Conservation (phyloP, 805 yeast genomes). For the Yarrowia yakushimensis region DNA sequence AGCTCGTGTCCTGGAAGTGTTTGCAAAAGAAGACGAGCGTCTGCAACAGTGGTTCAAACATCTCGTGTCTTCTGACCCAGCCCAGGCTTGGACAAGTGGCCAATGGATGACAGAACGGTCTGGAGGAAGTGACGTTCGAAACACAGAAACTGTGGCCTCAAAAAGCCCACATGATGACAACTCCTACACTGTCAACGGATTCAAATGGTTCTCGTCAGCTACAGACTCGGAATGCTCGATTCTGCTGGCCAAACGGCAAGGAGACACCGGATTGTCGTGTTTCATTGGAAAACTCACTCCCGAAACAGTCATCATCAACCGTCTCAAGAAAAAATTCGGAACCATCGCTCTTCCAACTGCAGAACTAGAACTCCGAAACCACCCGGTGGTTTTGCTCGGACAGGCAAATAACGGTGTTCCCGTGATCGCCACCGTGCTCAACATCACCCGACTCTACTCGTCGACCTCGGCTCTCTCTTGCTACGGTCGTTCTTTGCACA, state of each 20-base stretch:
- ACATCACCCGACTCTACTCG: slow-evolving; percentile 34
- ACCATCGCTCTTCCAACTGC: slow-evolving; percentile 38
- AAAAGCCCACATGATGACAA: no score
- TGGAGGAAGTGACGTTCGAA: slow-evolving; percentile 37
- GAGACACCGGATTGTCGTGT: slow-evolving; percentile 33
- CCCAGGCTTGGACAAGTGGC: slow-evolving; percentile 37
- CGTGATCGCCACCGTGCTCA: slow-evolving; percentile 35
- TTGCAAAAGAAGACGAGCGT: slow-evolving; percentile 12
- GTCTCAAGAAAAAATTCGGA: slow-evolving; percentile 37
- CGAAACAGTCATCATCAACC: slow-evolving; percentile 31
- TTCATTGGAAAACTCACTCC: slow-evolving; percentile 34
- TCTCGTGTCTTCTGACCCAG: slow-evolving; percentile 34
- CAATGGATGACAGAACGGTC: slow-evolving; percentile 39
- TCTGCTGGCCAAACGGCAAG: slow-evolving; percentile 33
- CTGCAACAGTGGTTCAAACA: slow-evolving; percentile 28
- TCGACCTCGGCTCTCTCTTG: slow-evolving; percentile 32
- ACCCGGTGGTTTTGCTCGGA: slow-evolving; percentile 31
- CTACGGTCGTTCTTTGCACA: slow-evolving; percentile 32
- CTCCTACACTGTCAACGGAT: slow-evolving; percentile 33
- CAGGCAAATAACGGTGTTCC: slow-evolving; percentile 33
- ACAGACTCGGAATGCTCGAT: slow-evolving; percentile 37
- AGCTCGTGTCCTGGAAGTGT: slow-evolving; percentile 34
- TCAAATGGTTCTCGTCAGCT: slow-evolving; percentile 39
- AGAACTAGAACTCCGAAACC: slow-evolving; percentile 34
- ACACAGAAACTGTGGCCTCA: slow-evolving; percentile 32